phyloP scores from a whole-genome alignment of 2,329 filamentous ascomycete genomes.

The Sclerotinia glacialis region DNA sequence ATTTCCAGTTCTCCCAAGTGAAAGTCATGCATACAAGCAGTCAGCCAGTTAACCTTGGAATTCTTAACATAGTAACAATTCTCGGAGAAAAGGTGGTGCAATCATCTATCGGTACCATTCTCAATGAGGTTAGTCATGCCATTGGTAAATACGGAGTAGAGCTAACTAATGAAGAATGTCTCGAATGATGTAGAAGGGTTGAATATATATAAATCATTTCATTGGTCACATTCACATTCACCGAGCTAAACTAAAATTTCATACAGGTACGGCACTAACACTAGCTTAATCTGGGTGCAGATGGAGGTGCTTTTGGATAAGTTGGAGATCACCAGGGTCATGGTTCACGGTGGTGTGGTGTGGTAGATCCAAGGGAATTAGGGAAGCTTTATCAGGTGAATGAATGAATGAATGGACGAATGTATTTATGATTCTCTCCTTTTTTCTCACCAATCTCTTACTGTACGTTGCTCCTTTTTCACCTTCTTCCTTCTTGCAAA shows the following conservation, averaged over 20 bases:
- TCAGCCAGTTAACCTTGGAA: too few relatives aligned
- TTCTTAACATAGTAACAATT: neutral
- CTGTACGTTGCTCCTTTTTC: neutral
- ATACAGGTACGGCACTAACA: too few relatives aligned
- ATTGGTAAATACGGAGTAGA: too few relatives aligned
- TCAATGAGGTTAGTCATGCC: neutral
- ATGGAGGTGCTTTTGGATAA: conserved; percentile 14
- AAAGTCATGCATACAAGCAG: neutral
- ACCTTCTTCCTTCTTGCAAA: neutral
- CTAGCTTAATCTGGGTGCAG: conserved; percentile 12
- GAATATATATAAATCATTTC: neutral
- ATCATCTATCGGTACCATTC: neutral
- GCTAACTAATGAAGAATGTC: conserved; percentile 14
- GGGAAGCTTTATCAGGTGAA: neutral
- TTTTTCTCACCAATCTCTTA: neutral
- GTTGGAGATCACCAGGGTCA: neutral
- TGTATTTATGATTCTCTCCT: neutral
- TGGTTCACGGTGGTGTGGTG: too few relatives aligned
- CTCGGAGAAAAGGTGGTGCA: conserved; percentile 11
- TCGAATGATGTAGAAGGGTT: neutral
- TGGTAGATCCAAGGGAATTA: neutral
- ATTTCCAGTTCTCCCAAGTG: neutral
- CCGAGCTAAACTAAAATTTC: too few relatives aligned
- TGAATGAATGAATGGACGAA: neutral
- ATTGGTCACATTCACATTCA: neutral